Evolutionary conservation across 2,329 filamentous ascomycete genomes (phyloP).

Genomic region (Diaporthe citri): DNA sequence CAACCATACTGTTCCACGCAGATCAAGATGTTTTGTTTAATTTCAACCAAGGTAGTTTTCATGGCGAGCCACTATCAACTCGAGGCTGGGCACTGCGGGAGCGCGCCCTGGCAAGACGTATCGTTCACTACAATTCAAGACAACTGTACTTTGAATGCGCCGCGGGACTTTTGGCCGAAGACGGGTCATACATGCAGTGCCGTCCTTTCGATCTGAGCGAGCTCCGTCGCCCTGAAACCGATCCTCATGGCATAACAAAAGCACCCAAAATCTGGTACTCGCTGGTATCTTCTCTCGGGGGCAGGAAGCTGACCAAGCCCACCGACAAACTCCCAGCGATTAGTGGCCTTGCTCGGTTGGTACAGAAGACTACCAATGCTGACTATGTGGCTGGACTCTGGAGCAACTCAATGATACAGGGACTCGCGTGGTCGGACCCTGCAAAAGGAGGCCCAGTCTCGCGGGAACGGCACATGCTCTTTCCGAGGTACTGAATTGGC

Average conservation of each 20-base stretch:
- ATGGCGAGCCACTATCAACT: neutral
- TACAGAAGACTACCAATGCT: no score
- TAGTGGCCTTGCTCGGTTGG: no score
- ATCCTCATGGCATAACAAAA: no score
- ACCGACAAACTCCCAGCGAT: no score
- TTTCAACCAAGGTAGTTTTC: neutral
- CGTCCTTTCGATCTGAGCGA: no score
- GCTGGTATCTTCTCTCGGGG: no score
- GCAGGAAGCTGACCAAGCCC: no score
- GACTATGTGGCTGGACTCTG: no score
- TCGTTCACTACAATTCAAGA: neutral
- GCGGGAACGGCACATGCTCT: neutral
- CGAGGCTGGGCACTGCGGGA: neutral
- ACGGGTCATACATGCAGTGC: neutral
- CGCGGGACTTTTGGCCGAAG: neutral
- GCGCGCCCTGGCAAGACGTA: neutral
- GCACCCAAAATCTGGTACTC: no score
- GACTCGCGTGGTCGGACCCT: neutral
- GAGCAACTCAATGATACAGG: neutral
- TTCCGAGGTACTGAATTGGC: neutral
- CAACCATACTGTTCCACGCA: neutral
- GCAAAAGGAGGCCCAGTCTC: neutral
- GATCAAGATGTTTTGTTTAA: neutral
- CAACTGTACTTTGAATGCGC: neutral
- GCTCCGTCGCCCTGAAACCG: no score